phyloP scores from a whole-genome alignment of 2,329 filamentous ascomycete genomes.

The Scytalidium lignicola region DNA sequence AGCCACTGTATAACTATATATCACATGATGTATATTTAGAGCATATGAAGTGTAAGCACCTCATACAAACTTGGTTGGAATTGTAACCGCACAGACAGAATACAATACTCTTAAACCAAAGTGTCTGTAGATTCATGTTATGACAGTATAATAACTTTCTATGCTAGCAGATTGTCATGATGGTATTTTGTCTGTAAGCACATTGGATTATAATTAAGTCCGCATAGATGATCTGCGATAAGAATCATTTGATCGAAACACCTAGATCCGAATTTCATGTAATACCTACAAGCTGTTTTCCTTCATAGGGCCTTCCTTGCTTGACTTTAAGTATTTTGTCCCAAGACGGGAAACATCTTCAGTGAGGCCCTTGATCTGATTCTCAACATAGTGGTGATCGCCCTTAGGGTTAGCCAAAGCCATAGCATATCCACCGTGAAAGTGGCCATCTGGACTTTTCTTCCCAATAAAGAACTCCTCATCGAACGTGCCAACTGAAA shows the following conservation, averaged over 20 bases:
- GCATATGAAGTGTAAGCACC: neutral
- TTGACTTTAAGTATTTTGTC: slow-evolving; percentile 12
- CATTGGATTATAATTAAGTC: too few relatives aligned
- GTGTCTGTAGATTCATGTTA: too few relatives aligned
- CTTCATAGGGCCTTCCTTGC: slow-evolving; percentile 4
- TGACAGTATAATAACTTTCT: too few relatives aligned
- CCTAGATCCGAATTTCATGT: too few relatives aligned
- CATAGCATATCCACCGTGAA: slow-evolving; percentile 29
- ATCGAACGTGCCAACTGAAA: slow-evolving; percentile 42
- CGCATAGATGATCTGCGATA: too few relatives aligned
- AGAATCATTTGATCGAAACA: too few relatives aligned
- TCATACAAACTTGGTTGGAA: neutral
- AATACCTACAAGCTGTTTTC: neutral
- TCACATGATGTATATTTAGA: neutral
- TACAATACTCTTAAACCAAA: neutral
- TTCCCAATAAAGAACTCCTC: slow-evolving; percentile 32
- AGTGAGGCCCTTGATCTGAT: slow-evolving; percentile 44
- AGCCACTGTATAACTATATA: neutral
- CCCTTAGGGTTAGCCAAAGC: slow-evolving; percentile 34
- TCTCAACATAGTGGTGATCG: slow-evolving; percentile 37
- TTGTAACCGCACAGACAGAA: too few relatives aligned
- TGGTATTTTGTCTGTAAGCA: too few relatives aligned
- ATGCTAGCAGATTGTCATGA: too few relatives aligned
- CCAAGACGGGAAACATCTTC: slow-evolving; percentile 23
- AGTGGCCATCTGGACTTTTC: slow-evolving; percentile 12